These are phyloP conservation scores for Ogataea methanolica DNA, from an alignment of 805 yeast species.

Conservation along the genomic window DNA sequence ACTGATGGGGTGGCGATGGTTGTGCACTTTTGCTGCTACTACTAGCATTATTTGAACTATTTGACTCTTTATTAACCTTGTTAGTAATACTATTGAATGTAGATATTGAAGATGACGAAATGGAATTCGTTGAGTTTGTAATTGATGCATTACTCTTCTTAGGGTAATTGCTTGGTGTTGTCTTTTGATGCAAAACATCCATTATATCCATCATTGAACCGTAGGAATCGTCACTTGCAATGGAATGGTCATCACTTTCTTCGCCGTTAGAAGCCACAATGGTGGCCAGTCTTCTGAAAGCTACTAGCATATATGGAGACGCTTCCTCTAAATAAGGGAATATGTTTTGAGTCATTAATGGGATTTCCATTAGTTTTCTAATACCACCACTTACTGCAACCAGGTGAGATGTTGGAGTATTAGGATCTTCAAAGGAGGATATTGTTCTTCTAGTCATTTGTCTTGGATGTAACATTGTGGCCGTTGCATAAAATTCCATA, in stretches of 20 bases:
- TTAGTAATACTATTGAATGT: too few relatives aligned
- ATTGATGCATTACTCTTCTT: conserved; percentile 1
- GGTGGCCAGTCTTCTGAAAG: conserved; percentile 12
- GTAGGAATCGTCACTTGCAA: conserved; percentile 8
- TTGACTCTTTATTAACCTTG: too few relatives aligned
- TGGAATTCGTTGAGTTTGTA: neutral
- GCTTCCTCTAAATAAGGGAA: conserved; percentile 16
- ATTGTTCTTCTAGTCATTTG: conserved; percentile 10
- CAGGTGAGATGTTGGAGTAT: conserved; percentile 11
- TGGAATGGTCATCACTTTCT: conserved; percentile 9
- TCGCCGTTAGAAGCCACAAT: neutral
- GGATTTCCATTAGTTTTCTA: conserved; percentile 17
- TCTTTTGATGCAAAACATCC: conserved; percentile 20
- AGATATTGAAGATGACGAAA: conserved; percentile 2
- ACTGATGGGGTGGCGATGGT: too few relatives aligned
- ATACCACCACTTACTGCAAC: conserved; percentile 23
- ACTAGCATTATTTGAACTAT: too few relatives aligned
- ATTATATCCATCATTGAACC: conserved; percentile 20
- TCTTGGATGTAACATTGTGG: conserved; percentile 18
- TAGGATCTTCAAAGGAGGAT: conserved; percentile 12
- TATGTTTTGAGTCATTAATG: conserved; percentile 13
- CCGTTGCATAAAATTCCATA: conserved; percentile 22
- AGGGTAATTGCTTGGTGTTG: neutral
- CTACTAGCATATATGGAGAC: conserved; percentile 17
- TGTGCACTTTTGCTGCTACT: too few relatives aligned